These are phyloP conservation scores for Pythium angustatum DNA, from an alignment of 352 stramenopile species.

Conservation along the genomic window DNA sequence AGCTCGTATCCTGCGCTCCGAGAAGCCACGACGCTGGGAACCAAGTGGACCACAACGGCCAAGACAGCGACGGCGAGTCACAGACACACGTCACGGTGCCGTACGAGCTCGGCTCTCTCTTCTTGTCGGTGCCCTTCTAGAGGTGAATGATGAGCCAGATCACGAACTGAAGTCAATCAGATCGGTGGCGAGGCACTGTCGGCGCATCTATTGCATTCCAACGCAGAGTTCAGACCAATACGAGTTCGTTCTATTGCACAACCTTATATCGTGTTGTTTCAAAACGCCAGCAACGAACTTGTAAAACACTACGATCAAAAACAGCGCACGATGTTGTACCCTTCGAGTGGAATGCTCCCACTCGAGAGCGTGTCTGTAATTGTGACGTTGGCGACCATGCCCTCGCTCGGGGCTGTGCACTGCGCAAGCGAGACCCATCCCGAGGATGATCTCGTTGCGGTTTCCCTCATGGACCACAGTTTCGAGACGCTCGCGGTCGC, in stretches of 20 bases:
- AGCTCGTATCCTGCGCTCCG: constrained; percentile 38
- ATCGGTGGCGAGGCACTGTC: no score
- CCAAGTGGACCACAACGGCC: constrained; percentile 27
- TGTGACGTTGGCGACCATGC: neutral
- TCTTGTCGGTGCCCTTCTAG: constrained; percentile 60
- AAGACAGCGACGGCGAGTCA: neutral
- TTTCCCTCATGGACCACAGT: neutral
- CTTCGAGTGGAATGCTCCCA: neutral
- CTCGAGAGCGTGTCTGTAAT: neutral
- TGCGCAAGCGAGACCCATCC: neutral
- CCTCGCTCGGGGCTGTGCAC: neutral
- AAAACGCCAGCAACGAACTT: neutral
- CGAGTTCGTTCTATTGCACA: no score
- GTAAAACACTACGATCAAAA: no score
- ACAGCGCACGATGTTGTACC: no score
- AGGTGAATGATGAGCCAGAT: no score
- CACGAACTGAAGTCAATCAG: no score
- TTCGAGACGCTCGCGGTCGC: no score
- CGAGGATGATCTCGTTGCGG: no score
- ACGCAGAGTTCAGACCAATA: no score
- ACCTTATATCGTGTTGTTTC: no score
- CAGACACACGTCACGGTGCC: constrained; percentile 23
- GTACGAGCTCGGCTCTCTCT: constrained; percentile 51
- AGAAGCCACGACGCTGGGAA: constrained; percentile 18
- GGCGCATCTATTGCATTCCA: no score